Evolutionary conservation across 2,329 filamentous ascomycete genomes (phyloP), one percentile per base, ranked within the genome.

Genomic region (Ophiostoma fasciatum): DNA sequence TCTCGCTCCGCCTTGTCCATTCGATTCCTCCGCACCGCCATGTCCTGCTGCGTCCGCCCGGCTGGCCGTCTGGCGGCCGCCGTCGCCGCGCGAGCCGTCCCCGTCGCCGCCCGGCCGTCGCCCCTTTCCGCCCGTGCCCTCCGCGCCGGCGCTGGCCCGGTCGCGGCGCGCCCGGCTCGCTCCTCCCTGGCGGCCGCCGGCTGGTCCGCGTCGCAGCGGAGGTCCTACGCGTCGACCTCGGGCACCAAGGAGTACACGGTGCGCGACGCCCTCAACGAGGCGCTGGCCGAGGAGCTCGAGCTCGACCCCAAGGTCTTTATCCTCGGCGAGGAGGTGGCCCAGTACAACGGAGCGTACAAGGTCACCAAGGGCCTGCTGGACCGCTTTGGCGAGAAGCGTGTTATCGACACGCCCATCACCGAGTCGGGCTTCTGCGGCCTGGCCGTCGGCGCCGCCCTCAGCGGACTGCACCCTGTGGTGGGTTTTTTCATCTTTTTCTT

Each of bases 281-380:
- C 90, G 42, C 78, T 98, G 56, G 85, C 85, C 32, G 90, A 98
- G 68, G 90, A 98, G 71, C 77, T 98, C 61, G 87, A 94, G 70
- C 59, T 63, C 56, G 93, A 98, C 63, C 71, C 79, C 46, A 96
- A 94, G 71, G 87, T 94, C 51, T 98, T 94, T 61, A 66, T 98
- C 49, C 62, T 98, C 40, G 90, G 90, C 53, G 90, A 98, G 71
- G 90, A 98, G 68, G 90, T 98, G 55, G 90, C 90, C 52, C 90
- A 98, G 66, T 98, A 98, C 71, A 98, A 98, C 62, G 90, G 90
- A 70, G 88, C 88, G 56, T 98, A 98, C 77, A 98, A 98, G 68
- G 88, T 98, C 57, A 98, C 90, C 54, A 94, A 94, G 71, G 90
- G 90, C 49, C 75, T 98, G 45, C 63, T 96, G 53, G 90, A 98